A percentile compares a stretch with the other conserved stretches of the same genome.
These are phyloP conservation scores for Talaromyces sp. DNA, from an alignment of 2,329 filamentous ascomycete species.

Conservation along the genomic window DNA sequence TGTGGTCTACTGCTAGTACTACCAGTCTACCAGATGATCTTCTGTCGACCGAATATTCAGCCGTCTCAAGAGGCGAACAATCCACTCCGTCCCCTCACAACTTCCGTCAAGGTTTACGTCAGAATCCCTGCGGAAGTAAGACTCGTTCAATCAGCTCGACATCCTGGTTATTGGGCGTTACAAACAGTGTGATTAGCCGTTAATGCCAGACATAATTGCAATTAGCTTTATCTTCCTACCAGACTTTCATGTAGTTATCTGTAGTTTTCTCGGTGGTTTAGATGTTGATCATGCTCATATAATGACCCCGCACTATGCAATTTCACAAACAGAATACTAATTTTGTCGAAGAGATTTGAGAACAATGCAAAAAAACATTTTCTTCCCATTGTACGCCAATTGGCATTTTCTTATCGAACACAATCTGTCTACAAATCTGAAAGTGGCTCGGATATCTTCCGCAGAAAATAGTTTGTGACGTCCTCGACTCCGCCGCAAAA, in stretches of 20 bases:
- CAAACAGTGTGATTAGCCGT: not conserved
- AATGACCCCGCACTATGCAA: not conserved
- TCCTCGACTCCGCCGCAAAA: constrained; percentile 15
- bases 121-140: constrained; percentile 3
- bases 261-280: not conserved
- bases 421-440: not conserved
- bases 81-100: not conserved
- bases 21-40: not conserved
- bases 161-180: not conserved
- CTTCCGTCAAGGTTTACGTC: constrained; percentile 1
- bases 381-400: not conserved
- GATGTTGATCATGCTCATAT: not conserved
- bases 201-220: not conserved
- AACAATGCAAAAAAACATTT: not conserved
- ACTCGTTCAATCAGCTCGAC: not conserved
- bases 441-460: not conserved
- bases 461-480: constrained; percentile 13
- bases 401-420: not conserved
- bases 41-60: not conserved
- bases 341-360: not conserved
- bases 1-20: not conserved
- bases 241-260: not conserved
- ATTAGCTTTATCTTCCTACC: not conserved
- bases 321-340: not conserved
- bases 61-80: not conserved